Base-by-base conservation (phyloP, 192 early-diverging fungal genomes). In the Allomyces macrogynus region DNA sequence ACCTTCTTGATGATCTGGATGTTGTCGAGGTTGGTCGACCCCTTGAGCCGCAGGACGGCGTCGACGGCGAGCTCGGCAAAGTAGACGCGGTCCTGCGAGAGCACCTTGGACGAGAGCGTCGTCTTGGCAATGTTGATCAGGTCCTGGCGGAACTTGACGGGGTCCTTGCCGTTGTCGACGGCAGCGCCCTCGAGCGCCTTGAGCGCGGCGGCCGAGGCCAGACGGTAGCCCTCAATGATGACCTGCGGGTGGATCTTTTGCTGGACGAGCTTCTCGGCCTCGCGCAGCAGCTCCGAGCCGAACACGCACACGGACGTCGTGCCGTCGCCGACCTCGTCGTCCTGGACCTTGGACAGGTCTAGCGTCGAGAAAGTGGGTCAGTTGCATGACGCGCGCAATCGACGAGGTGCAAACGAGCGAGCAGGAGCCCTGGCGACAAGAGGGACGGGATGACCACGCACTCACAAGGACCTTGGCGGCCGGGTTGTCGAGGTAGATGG, bases 1-100 rank as follows among this genome's bases (percentile, higher is more conserved):
- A 84, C 78, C 82, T 95, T 97, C 79, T 99, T 99, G 77, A 99
- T 99, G 72, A 99, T 93, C 80, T 99, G 95, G 75, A 99, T 99
- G 78, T 94, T 84, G 68, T 96, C 93, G 69, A 99, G 79, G 70
- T 94, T 93, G 67, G 95, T 99, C 75, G 86, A 90, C 23, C 93
- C 93, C 82, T 94, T 90, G 61, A 99, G 79, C 63, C 92, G 85
- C 66, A 97, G 73, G 27, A 99, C 95, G 20, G 95, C 95, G 82
- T 96, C 90, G 22, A 99, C 95, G 61, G 92, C 90, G 63, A 99
- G 73, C 67, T 89, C 84, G 25, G 95, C 81, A 77, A 97, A 99
- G 80, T 92, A 90, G 65, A 92, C 89, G 78, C 95, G 97, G 74
- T 95, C 91, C 65, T 88, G 87, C 23, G 92, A 89, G 66, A 99